Evolutionary conservation across 2,329 filamentous ascomycete species (phyloP).

Genomic region (Ophiocordyceps camponoti-floridani): DNA sequence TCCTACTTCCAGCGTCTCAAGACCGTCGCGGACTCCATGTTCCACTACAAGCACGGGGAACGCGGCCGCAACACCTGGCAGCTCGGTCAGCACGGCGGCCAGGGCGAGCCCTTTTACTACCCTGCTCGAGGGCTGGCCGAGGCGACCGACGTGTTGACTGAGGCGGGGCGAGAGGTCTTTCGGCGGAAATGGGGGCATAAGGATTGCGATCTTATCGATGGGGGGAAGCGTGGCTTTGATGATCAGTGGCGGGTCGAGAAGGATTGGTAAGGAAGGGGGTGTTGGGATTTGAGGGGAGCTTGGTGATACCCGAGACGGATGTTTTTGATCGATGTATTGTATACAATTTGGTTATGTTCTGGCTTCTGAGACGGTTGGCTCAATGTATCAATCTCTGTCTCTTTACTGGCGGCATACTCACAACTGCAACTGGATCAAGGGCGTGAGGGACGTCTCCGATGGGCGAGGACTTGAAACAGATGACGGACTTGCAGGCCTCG

Average conservation of each 20-base stretch:
- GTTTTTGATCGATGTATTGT: no score
- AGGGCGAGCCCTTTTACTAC: constrained; percentile 35
- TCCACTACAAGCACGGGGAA: constrained; percentile 21
- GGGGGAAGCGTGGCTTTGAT: constrained; percentile 16
- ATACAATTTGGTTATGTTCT: no score
- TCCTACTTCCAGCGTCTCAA: constrained; percentile 6
- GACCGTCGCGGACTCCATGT: constrained; percentile 16
- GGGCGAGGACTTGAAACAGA: no score
- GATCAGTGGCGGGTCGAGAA: constrained; percentile 28
- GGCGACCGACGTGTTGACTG: constrained; percentile 24
- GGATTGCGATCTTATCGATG: constrained; percentile 21
- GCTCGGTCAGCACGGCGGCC: constrained; percentile 27
- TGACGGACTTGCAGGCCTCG: no score
- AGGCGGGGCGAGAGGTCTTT: constrained; percentile 23
- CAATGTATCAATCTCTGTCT: no score
- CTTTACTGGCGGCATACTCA: no score
- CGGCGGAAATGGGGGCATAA: constrained; percentile 26
- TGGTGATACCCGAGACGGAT: no score
- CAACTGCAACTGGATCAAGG: no score
- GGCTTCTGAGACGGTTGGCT: no score
- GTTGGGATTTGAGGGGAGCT: neutral
- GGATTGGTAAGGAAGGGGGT: constrained; percentile 13
- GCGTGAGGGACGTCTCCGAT: no score
- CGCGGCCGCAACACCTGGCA: constrained; percentile 34
- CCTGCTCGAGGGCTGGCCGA: constrained; percentile 24